Percentiles rank a stretch among this genome's conserved stretches.
Evolutionary conservation across 2,329 filamentous ascomycete genomes (phyloP).

Genomic region (Fonsecaea pugnacius): DNA sequence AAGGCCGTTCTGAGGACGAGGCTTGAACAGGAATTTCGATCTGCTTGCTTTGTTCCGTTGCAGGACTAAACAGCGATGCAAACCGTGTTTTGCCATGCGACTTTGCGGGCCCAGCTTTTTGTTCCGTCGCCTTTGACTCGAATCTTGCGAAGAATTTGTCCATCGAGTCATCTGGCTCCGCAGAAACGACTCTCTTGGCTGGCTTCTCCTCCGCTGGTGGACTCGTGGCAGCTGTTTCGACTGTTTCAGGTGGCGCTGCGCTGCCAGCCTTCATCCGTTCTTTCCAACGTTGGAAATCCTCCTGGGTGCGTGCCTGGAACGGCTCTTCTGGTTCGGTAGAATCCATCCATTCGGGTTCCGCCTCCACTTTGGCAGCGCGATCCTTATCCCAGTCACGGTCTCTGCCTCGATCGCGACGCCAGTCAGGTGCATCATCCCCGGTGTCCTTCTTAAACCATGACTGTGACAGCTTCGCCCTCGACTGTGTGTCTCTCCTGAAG

Average conservation of each 20-base stretch:
- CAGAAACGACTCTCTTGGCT: constrained; percentile 32
- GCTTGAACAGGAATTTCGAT: constrained; percentile 36
- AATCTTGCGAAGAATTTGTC: constrained; percentile 39
- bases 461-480: constrained; percentile 64
- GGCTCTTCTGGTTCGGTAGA: constrained; percentile 61
- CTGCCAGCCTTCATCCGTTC: constrained; percentile 77
- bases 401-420: constrained; percentile 56
- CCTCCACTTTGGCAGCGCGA: constrained; percentile 62
- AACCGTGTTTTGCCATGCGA: constrained; percentile 77
- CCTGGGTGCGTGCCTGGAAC: constrained; percentile 72
- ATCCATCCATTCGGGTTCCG: constrained; percentile 88
- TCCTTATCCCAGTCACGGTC: constrained; percentile 64
- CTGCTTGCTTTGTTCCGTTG: constrained; percentile 37
- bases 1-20: constrained; percentile 45
- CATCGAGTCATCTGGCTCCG: constrained; percentile 35
- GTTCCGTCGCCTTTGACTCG: constrained; percentile 42
- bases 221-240: constrained; percentile 38
- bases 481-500: constrained; percentile 38
- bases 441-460: constrained; percentile 73
- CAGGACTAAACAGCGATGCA: constrained; percentile 74
- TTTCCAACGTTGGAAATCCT: constrained; percentile 95
- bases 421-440: constrained; percentile 65
- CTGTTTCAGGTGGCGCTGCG: constrained; percentile 18
- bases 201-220: constrained; percentile 43
- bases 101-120: constrained; percentile 56